Conservation (phyloP, 805 yeast species). For the Priceomyces medius region DNA sequence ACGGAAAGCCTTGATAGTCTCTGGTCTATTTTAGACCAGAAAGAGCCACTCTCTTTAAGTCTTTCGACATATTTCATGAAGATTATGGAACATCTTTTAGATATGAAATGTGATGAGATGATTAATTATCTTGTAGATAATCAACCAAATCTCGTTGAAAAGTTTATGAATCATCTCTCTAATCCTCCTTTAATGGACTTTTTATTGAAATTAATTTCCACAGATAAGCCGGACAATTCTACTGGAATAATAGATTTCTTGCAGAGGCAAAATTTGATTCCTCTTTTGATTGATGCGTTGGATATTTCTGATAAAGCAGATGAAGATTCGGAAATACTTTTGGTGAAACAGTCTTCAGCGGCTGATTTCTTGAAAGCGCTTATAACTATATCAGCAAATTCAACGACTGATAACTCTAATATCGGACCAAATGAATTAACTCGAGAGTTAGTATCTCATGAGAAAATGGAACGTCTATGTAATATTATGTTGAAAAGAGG, state of each 20-base stretch:
- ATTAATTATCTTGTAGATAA: conserved; percentile 43
- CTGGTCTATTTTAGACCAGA: conserved; percentile 77
- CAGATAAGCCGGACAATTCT: conserved; percentile 47
- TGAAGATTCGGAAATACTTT: conserved; percentile 15
- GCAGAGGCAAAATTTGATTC: conserved; percentile 39
- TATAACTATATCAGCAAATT: conserved; percentile 46
- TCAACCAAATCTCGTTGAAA: conserved; percentile 40
- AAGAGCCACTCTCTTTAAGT: conserved; percentile 65
- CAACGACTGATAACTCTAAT: conserved; percentile 45
- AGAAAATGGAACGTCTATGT: conserved; percentile 36
- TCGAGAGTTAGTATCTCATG: conserved; percentile 40
- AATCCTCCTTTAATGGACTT: conserved; percentile 50
- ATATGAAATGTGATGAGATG: conserved; percentile 51
- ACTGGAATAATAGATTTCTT: conserved; percentile 47
- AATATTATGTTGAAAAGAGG: conserved; percentile 46
- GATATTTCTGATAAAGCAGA: conserved; percentile 18
- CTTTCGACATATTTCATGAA: conserved; percentile 88
- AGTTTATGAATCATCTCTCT: conserved; percentile 43
- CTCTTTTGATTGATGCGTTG: conserved; percentile 33
- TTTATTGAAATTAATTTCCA: conserved; percentile 41
- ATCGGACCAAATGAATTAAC: conserved; percentile 49
- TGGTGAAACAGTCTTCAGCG: conserved; percentile 40
- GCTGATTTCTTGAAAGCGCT: conserved; percentile 47
- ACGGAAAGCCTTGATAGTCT: conserved; percentile 61
- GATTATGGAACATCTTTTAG: conserved; percentile 66